Percentiles rank a stretch among this genome's conserved stretches.
These are phyloP conservation scores for Allomyces arbusculus DNA, from an alignment of 192 early-diverging fungal genomes.

Conservation along the genomic window DNA sequence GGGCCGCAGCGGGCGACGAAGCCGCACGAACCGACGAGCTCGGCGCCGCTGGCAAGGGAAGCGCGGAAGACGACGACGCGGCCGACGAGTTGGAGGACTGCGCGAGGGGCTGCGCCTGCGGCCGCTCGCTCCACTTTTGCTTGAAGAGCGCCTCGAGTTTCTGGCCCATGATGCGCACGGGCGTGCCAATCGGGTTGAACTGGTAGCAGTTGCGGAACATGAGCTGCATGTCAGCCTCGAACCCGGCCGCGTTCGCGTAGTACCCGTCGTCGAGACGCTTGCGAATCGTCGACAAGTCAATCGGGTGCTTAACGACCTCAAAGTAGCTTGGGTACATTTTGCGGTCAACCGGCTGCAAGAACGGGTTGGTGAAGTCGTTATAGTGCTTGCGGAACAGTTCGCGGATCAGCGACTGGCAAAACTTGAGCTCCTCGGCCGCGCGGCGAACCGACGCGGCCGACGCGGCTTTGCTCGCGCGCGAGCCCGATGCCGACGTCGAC, in stretches of 20 bases:
- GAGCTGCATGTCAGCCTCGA: constrained; percentile 52
- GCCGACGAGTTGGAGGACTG: constrained; percentile 16
- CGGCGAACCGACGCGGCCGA: constrained; percentile 2
- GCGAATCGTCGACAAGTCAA: constrained; percentile 69
- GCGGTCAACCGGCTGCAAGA: constrained; percentile 69
- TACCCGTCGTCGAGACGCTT: constrained; percentile 48
- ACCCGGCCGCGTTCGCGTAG: constrained; percentile 28
- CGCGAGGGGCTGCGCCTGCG: constrained; percentile 15
- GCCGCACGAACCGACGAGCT: constrained; percentile 10
- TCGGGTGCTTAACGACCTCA: constrained; percentile 62
- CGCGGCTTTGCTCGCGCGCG: not conserved
- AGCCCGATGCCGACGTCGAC: not conserved
- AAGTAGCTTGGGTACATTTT: constrained; percentile 67
- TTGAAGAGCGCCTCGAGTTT: constrained; percentile 60
- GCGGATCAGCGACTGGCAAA: constrained; percentile 33
- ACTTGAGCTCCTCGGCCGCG: constrained; percentile 35
- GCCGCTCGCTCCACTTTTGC: constrained; percentile 39
- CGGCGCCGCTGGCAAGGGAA: constrained; percentile 7
- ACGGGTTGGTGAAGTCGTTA: constrained; percentile 47
- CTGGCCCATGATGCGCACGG: constrained; percentile 47
- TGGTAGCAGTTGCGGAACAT: constrained; percentile 72
- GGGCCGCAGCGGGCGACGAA: constrained; percentile 11
- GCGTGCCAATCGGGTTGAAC: constrained; percentile 49
- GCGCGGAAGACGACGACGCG: constrained; percentile 12
- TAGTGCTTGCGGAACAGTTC: constrained; percentile 50